Evolutionary conservation across 305 asterid species (phyloP).

Genomic region (Solanum aculeatissimum): DNA sequence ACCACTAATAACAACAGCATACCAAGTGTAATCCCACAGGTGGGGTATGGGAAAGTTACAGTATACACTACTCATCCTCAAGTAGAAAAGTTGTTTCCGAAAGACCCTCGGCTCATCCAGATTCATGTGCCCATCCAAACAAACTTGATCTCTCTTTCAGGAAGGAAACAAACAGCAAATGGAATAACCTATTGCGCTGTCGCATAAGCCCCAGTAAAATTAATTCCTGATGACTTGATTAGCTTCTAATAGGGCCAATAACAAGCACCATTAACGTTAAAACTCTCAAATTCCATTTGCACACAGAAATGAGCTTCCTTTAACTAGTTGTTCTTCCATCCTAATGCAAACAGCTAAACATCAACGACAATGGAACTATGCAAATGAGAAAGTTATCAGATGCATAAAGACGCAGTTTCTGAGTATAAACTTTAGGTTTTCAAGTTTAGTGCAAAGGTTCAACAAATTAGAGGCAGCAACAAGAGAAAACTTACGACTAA

Average conservation of each 20-base stretch:
- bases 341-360: not conserved
- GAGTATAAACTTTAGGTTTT: not conserved
- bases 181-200: not conserved
- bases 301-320: not conserved
- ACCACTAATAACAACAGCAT: not conserved
- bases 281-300: not conserved
- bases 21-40: too few species aligned
- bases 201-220: not conserved
- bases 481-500: slow-evolving; percentile 29
- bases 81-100: too few species aligned
- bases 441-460: not conserved
- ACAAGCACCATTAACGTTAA: not conserved
- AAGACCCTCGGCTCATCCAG: not conserved
- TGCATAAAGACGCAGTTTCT: slow-evolving; percentile 37
- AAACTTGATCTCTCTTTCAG: too few species aligned
- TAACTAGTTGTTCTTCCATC: not conserved
- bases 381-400: slow-evolving; percentile 39
- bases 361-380: slow-evolving; percentile 11
- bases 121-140: not conserved
- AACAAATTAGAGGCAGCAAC: not conserved
- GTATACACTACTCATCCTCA: too few species aligned
- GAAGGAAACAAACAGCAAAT: not conserved
- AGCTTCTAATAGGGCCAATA: not conserved
- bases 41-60: too few species aligned
- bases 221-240: not conserved